These are phyloP conservation scores for Tillandsia leiboldiana DNA, from an alignment of 176 grass and related monocot genomes.

Conservation along the genomic window DNA sequence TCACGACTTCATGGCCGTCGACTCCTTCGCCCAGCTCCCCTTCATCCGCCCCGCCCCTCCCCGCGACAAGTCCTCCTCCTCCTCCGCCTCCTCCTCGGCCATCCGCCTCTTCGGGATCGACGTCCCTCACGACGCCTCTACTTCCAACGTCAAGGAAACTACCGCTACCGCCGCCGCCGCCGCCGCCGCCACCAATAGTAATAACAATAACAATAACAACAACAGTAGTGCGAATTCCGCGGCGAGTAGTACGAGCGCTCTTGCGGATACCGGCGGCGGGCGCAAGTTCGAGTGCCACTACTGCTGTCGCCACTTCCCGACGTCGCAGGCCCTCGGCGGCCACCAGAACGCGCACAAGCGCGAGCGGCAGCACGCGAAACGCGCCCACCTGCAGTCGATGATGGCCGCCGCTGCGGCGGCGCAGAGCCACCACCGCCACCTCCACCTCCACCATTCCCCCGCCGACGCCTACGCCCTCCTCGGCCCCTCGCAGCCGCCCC, in stretches of 20 bases:
- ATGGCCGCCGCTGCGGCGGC: slow-evolving; percentile 32
- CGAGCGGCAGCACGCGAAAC: slow-evolving; percentile 89
- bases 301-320: slow-evolving; percentile 91
- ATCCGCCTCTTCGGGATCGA: slow-evolving; percentile 96
- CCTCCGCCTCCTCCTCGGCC: slow-evolving; percentile 15
- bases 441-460: slow-evolving; percentile 34
- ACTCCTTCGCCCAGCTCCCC: slow-evolving; percentile 78
- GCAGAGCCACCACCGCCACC: slow-evolving; percentile 22
- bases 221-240: too few relatives aligned
- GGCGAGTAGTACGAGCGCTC: too few relatives aligned
- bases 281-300: slow-evolving; percentile 99
- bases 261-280: slow-evolving; percentile 16
- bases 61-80: slow-evolving; percentile 24
- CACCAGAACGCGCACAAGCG: slow-evolving; percentile 99
- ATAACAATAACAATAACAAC: too few relatives aligned
- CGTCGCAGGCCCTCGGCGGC: slow-evolving; percentile 88
- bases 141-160: slow-evolving; percentile 17
- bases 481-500: slow-evolving; percentile 45
- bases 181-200: not conserved
- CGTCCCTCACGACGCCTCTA: slow-evolving; percentile 36
- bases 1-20: slow-evolving; percentile 48
- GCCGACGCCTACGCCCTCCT: slow-evolving; percentile 23
- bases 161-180: not conserved
- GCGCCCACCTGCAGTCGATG: slow-evolving; percentile 75
- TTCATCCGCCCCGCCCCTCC: slow-evolving; percentile 46